Base-by-base conservation (phyloP, 2,329 filamentous ascomycete genomes). In the Aspergillus sp. region DNA sequence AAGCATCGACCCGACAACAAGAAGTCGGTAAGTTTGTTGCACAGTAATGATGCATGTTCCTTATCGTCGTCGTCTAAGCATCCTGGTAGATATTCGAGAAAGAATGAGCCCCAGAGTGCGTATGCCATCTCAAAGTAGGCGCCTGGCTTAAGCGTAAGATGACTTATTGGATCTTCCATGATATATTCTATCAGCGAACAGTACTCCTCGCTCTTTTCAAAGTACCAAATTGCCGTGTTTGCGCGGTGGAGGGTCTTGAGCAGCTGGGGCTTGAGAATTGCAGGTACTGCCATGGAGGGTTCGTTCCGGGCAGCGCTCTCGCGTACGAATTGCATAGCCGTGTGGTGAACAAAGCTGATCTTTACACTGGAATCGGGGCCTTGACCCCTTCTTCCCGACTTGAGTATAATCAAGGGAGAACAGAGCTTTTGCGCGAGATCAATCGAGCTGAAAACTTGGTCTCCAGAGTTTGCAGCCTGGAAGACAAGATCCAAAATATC, bases 221-320 rank as follows among this genome's bases (percentile, higher is more conserved):
- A 51, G 12, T 41, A 51, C 48, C 48, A 51, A 9, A 51, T n/a
- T 9, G 48, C 48, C 20, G 48, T 51, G 13, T n/a, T 51, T 51
- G 48, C 48, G 5, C 48, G 48, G 34, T 51, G 24, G 12, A 51
- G 34, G 1, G 48, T 34, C 13, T 51, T 51, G 12, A 51, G 34
- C 6, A 15, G 17, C 11, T 51, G 48, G 1, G 48, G 48, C 20
- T 41, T 51, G 19, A 51, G 37, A 5, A 27, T 51, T 41, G 12
- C 20, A 11, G 48, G 48, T 24, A 41, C 24, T 15, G 34, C 3
- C 17, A 41, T 15, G 20, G 9, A 19, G 48, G 17, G 8, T 27
- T 15, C 20, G 12, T 27, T 5, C 11, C 19, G 20, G 24, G 24
- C 24, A 24, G 34, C 20, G 48, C 48, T 51, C 34, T 51, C 37